Conservation (phyloP, 495 filamentous ascomycete genomes). For the Thermothielavioides terrestris region DNA sequence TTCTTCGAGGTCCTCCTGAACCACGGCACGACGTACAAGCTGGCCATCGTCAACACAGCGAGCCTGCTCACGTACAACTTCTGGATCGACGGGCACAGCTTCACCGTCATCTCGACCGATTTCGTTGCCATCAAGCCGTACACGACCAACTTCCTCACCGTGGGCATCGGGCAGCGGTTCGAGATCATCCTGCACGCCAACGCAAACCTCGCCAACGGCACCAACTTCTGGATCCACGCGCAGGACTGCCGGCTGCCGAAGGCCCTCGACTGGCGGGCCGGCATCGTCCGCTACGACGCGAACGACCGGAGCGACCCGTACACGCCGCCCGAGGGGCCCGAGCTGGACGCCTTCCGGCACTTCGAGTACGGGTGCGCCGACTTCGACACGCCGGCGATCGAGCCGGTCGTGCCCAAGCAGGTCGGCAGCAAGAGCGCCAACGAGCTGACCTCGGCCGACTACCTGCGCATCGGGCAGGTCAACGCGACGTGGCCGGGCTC, state of each 20-base stretch:
- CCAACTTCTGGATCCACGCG: constrained; percentile 52
- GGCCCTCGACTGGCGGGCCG: constrained; percentile 13
- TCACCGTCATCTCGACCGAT: constrained; percentile 47
- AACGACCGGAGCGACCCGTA: too few relatives aligned
- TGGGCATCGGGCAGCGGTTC: constrained; percentile 63
- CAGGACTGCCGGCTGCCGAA: constrained; percentile 25
- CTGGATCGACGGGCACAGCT: constrained; percentile 26
- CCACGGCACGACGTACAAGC: neutral
- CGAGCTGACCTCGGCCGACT: too few relatives aligned
- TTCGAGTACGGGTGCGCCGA: too few relatives aligned
- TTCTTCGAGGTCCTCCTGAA: too few relatives aligned
- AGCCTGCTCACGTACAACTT: neutral
- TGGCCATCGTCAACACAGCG: neutral
- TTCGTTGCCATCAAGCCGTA: constrained; percentile 45
- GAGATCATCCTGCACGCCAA: constrained; percentile 59
- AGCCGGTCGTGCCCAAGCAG: too few relatives aligned
- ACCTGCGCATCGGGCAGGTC: too few relatives aligned
- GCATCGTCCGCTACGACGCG: constrained; percentile 9
- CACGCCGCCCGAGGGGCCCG: too few relatives aligned
- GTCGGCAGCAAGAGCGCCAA: too few relatives aligned
- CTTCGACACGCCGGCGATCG: too few relatives aligned
- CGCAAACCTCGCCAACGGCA: constrained; percentile 27
- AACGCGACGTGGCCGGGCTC: too few relatives aligned
- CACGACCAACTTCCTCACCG: constrained; percentile 32
- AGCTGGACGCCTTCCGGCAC: too few relatives aligned